Evolutionary conservation across 495 filamentous ascomycete genomes (phyloP), one percentile per base, ranked within the genome.

Genomic region (Neurospora sp.): DNA sequence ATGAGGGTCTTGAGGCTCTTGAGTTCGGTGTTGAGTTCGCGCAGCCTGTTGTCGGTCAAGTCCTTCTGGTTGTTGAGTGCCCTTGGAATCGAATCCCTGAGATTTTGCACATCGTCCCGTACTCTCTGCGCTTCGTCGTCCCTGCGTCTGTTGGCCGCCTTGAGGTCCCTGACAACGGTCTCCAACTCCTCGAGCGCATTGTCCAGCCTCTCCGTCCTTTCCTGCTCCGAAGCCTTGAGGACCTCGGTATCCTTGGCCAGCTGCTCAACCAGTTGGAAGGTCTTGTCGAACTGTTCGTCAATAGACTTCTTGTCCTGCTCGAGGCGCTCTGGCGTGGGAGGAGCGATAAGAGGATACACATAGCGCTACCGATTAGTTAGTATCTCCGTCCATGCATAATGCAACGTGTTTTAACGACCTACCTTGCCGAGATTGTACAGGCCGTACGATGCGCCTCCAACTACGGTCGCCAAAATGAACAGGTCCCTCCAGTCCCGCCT

Each of bases 391-490:
- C 0, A 42, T 11, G 71, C 62, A 73, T 11, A 10, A 18, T 0
- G 2, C 46, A 46, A 39, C n/a, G n/a, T 39, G 14, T 11, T 69
- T 37, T 7, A 9, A 6, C 20, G 39, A 11, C 77, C 12, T 81
- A 92, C 92, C 89, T 97, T 97, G 73, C 93, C 91, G 11, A 97
- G 87, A 77, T 89, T 88, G 79, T 94, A 98, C n/a, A 96, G 80
- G 3, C 93, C 94, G 78, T 96, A 97, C 9, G 92, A 87, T 5
- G 96, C 90, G 46, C 93, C 93, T 54, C 92, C 91, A 75, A 95
- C 91, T 10, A 97, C 91, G 0, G 94, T 98, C 10, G 95, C 94
- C 93, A 97, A 93, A 76, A 98, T 97, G 80, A 98, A 99, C 92
- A 93, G 98, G 78, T 99, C 96, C 69, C 96, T 88, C 96, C 96